Evolutionary conservation across 208 protist genomes (phyloP).

Genomic region (Leishmania tarentolae): DNA sequence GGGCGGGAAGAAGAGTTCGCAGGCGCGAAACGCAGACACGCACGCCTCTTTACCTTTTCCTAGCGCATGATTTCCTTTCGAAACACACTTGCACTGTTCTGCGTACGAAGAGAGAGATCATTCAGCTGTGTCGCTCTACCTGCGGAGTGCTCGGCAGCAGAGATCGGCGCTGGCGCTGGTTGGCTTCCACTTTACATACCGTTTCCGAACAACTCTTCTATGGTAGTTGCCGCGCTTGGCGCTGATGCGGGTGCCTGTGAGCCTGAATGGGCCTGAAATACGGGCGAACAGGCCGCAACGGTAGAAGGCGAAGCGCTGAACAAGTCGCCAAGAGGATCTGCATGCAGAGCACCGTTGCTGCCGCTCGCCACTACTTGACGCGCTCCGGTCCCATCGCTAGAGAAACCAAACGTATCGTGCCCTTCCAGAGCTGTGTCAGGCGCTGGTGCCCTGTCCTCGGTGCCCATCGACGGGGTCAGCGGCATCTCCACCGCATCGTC

Average conservation of each 20-base stretch:
- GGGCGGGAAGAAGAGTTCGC: not conserved
- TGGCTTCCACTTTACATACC: not conserved
- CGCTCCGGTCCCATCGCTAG: constrained; percentile 10
- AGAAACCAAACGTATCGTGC: constrained; percentile 27
- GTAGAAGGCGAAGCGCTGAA: constrained; percentile 26
- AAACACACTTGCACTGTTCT: not conserved
- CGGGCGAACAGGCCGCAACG: constrained; percentile 4
- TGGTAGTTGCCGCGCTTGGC: not conserved
- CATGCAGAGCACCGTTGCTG: constrained; percentile 21
- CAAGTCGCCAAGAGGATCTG: constrained; percentile 50
- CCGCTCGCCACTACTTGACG: constrained; percentile 5
- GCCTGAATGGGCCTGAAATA: not conserved
- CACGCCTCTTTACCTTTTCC: not conserved
- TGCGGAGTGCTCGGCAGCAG: constrained; percentile 2
- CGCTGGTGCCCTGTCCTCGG: constrained; percentile 1
- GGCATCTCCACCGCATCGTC: constrained; percentile 48
- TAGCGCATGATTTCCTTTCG: not conserved
- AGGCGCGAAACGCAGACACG: not conserved
- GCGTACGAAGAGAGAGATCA: constrained; percentile 61
- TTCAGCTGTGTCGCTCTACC: constrained; percentile 27
- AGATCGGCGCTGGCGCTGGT: not conserved
- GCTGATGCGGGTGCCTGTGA: not conserved
- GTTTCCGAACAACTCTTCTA: constrained; percentile 38
- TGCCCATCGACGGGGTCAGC: constrained; percentile 31
- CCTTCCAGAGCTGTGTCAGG: not conserved